A percentile compares a stretch with the other conserved stretches of the same genome.
Conservation (phyloP, 805 yeast species). For the Candida orba region DNA sequence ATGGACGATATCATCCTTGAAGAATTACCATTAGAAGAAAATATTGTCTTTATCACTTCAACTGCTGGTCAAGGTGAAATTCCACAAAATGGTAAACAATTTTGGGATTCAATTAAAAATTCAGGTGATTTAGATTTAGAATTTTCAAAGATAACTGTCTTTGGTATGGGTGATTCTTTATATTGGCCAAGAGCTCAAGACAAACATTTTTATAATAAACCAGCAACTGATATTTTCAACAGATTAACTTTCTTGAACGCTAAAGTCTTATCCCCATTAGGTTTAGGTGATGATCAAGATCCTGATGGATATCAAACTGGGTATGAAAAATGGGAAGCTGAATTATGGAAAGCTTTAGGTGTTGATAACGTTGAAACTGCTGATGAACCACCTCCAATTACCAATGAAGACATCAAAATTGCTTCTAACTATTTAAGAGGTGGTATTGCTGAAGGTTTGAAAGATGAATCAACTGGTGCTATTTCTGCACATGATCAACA, state of each 20-base stretch:
- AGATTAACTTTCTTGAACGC: slow-evolving; percentile 69
- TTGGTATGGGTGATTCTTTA: slow-evolving; percentile 91
- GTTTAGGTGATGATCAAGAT: slow-evolving; percentile 95
- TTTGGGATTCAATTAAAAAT: slow-evolving; percentile 69
- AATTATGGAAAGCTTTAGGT: slow-evolving; percentile 82
- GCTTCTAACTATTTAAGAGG: slow-evolving; percentile 87
- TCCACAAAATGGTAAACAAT: slow-evolving; percentile 67
- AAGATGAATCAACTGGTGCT: slow-evolving; percentile 82
- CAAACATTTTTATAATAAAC: slow-evolving; percentile 88
- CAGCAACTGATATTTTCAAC: slow-evolving; percentile 64
- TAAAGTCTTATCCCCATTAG: slow-evolving; percentile 62
- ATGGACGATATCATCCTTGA: slow-evolving; percentile 58
- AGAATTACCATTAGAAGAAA: slow-evolving; percentile 43
- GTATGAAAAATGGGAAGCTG: slow-evolving; percentile 80
- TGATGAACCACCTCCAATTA: slow-evolving; percentile 87
- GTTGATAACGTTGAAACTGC: slow-evolving; percentile 75
- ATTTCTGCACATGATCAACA: slow-evolving; percentile 88
- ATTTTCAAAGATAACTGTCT: slow-evolving; percentile 60
- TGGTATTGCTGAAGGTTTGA: slow-evolving; percentile 80
- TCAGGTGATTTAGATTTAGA: slow-evolving; percentile 62
- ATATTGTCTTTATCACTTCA: slow-evolving; percentile 59
- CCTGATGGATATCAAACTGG: slow-evolving; percentile 94
- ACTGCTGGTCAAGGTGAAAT: slow-evolving; percentile 96
- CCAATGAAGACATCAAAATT: slow-evolving; percentile 93
- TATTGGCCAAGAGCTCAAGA: slow-evolving; percentile 99